Conservation (phyloP, 495 filamentous ascomycete species). For the Lophiostoma macrostomum region DNA sequence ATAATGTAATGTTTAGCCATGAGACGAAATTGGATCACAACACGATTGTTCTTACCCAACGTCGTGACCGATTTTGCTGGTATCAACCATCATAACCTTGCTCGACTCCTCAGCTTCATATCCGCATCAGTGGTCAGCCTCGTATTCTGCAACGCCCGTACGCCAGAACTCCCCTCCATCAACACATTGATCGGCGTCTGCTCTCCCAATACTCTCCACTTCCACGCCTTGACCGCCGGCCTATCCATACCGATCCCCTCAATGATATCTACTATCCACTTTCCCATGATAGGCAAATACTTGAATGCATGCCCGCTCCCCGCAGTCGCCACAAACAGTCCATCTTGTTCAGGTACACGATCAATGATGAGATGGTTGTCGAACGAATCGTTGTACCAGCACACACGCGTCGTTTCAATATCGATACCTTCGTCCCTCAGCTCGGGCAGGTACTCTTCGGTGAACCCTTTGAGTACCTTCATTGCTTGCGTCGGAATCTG, state of each 20-base stretch:
- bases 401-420: neutral
- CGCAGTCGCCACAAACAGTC: neutral
- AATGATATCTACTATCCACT: neutral
- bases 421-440: neutral
- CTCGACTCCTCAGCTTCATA: too few relatives aligned
- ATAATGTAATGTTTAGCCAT: too few relatives aligned
- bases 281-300: neutral
- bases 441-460: neutral
- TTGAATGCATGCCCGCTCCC: conserved; percentile 5
- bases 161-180: neutral
- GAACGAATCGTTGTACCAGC: conserved; percentile 1
- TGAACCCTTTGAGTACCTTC: neutral
- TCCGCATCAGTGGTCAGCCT: too few relatives aligned
- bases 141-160: neutral
- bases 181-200: neutral
- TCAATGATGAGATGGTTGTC: conserved; percentile 7
- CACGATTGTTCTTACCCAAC: too few relatives aligned
- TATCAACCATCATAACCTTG: too few relatives aligned
- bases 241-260: neutral
- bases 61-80: too few relatives aligned
- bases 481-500: neutral
- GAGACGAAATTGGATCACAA: too few relatives aligned
- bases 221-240: neutral
- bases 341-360: neutral
- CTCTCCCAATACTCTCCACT: neutral